These are phyloP conservation scores for Lentinula sp. DNA, from an alignment of 768 basidiomycete species.

Conservation along the genomic window DNA sequence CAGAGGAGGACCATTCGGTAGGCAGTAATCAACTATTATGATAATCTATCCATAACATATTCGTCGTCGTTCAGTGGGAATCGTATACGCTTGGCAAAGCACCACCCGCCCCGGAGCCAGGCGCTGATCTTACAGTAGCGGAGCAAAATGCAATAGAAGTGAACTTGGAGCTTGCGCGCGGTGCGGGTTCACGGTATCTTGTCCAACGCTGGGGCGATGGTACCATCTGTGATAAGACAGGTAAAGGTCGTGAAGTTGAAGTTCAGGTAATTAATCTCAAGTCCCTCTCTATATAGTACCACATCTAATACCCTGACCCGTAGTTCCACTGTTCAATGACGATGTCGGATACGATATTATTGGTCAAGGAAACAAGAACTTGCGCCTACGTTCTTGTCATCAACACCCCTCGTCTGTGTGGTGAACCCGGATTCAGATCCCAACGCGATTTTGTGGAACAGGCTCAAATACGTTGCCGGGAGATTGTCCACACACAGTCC, in stretches of 20 bases:
- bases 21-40: constrained; percentile 25
- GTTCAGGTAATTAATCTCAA: constrained; percentile 61
- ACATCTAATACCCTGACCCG: constrained; percentile 7
- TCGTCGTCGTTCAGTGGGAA: constrained; percentile 50
- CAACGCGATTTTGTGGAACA: constrained; percentile 61
- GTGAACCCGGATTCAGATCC: constrained; percentile 88
- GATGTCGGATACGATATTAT: constrained; percentile 83
- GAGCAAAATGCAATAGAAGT: constrained; percentile 59
- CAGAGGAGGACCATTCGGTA: constrained; percentile 83
- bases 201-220: constrained; percentile 91
- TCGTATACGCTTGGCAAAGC: constrained; percentile 75
- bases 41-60: constrained; percentile 11
- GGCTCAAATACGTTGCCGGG: constrained; percentile 70
- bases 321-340: constrained; percentile 97
- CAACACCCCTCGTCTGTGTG: constrained; percentile 91
- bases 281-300: background rate
- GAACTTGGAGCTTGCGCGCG: constrained; percentile 73
- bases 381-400: constrained; percentile 94
- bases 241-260: constrained; percentile 83
- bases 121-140: constrained; percentile 59
- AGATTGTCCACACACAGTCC: constrained; percentile 48
- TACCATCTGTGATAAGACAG: constrained; percentile 90
- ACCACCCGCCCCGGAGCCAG: constrained; percentile 50
- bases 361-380: constrained; percentile 90
- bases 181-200: constrained; percentile 82